phyloP scores from a whole-genome alignment of 805 yeast species.

The Naumovozyma baii region DNA sequence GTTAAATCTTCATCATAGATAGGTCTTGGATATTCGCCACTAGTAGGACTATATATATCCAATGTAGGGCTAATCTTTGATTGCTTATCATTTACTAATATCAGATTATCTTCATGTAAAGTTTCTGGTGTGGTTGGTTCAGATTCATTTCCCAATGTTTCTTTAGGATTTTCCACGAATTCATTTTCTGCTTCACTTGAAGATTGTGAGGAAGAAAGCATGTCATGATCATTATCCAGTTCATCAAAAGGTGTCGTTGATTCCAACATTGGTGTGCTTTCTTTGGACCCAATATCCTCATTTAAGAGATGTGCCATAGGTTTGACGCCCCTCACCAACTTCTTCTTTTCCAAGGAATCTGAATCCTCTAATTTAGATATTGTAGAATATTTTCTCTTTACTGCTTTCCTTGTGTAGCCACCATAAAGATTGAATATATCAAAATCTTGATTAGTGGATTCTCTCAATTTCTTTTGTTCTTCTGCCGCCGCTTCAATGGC shows the following conservation, averaged over 20 bases:
- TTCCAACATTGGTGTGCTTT: conserved; percentile 12
- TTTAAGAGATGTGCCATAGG: conserved; percentile 27
- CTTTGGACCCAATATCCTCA: conserved; percentile 21
- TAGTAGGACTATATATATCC: conserved; percentile 40
- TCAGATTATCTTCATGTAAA: conserved; percentile 2
- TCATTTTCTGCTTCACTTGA: conserved; percentile 5
- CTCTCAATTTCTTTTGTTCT: conserved; percentile 18
- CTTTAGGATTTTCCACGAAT: conserved; percentile 17
- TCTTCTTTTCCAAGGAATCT: conserved; percentile 8
- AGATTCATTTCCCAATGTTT: conserved; percentile 10
- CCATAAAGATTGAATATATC: conserved; percentile 30
- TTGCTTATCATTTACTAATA: conserved; percentile 6
- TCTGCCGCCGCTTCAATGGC: conserved; percentile 4
- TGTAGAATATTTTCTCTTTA: conserved; percentile 13
- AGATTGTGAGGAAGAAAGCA: neutral
- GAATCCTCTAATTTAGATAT: conserved; percentile 2
- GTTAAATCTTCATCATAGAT: conserved; percentile 39
- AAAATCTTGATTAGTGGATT: conserved; percentile 29
- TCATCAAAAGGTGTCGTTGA: conserved; percentile 5
- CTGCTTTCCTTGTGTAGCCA: conserved; percentile 7
- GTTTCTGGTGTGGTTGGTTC: conserved; percentile 24
- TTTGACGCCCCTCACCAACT: conserved; percentile 9
- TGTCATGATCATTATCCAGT: conserved; percentile 3
- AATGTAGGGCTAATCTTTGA: conserved; percentile 3
- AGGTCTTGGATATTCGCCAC: conserved; percentile 40